Base-by-base conservation (phyloP, 106 monocot genomes). In the Alisma plantagoaquatica region DNA sequence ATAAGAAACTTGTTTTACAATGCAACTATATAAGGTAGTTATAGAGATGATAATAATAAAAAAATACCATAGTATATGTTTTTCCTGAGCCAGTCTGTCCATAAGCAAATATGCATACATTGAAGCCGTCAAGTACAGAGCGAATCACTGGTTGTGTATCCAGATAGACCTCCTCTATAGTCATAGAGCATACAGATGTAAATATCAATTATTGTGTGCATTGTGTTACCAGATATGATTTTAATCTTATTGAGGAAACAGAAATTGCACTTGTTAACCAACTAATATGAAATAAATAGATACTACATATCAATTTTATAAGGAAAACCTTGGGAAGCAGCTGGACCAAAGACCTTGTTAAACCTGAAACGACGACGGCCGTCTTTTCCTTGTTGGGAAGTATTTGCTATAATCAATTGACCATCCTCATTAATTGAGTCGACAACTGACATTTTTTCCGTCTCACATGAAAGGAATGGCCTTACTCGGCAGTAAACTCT, bases 81-180 rank as follows among this genome's bases (percentile, higher is more conserved):
- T 88, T 88, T 11, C 88, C 88, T 11, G 88, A 78, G 38, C 83
- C 88, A 51, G 88, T 88, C 59, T 88, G 88, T 27, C 88, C 88
- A 58, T 88, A 88, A 19, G 88, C 88, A 69, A 88, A 83, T 17
- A 88, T 88, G 47, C 88, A 88, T 2, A 88, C 83, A 57, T 88
- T 83, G 52, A 73, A 88, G 18, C 88, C 88, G 73, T 88, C 88
- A 51, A 88, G 75, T 52, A 73, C 73, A 6, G 83, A 88, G 11
- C 73, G 60, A 29, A 88, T 64, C 33, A 88, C 49, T 12, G 83
- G 82, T 17, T 38, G 78, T 41, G 70, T 83, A 29, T 88, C 88
- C 69, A 64, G 26, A 63, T 67, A 88, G 0, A 88, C 73, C 55
- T 78, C 62, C 66, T 73, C 87, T 87, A 53, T 77, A 41, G 51